Base-by-base conservation (phyloP, 2,329 filamentous ascomycete species). In the Cladosporium sp. region DNA sequence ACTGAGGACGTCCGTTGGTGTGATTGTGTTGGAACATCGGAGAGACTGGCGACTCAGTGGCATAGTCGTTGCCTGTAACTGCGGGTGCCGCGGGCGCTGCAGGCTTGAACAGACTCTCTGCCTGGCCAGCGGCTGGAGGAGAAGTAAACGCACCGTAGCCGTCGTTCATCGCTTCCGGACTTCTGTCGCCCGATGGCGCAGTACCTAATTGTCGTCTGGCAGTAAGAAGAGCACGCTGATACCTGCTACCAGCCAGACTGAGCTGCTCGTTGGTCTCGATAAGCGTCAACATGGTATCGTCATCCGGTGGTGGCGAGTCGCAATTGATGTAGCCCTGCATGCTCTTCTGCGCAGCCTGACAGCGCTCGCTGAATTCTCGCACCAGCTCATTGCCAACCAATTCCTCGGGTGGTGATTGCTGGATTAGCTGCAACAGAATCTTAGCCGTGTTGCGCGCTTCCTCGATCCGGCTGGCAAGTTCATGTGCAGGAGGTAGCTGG, bases 211-310 rank as follows among this genome's bases (percentile, higher is more conserved):
- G 67, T 50, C 80, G 78, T 45, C 84, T 77, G 8, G 83, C 84
- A 60, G 80, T 76, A 6, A 87, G 76, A 39, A 95, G 77, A 9
- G 91, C 88, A 56, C 91, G 85, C 73, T 96, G 90, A 72, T 97
- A 90, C 69, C 91, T 86, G 62, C 86, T 94, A 39, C 93, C 80
- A 0, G 92, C 87, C 44, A 89, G 84, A 60, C 90, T 89, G 28
- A 99, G 79, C 70, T 93, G 89, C 73, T 97, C 94, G 70, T 96
- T 96, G 13, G 91, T 94, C 73, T 97, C 91, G 68, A 99, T 96
- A 61, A 99, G 78, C 13, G 86, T 92, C 70, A 94, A 86, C 83
- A 97, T 91, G 1, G 93, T 97, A 64, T 96, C 88, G 67, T 96
- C 93, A 72, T 97, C 94, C 0, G 93, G 92, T 1, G 83, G 71